Conservation (phyloP, 106 monocot species). For the Phalaenopsis equestris region DNA sequence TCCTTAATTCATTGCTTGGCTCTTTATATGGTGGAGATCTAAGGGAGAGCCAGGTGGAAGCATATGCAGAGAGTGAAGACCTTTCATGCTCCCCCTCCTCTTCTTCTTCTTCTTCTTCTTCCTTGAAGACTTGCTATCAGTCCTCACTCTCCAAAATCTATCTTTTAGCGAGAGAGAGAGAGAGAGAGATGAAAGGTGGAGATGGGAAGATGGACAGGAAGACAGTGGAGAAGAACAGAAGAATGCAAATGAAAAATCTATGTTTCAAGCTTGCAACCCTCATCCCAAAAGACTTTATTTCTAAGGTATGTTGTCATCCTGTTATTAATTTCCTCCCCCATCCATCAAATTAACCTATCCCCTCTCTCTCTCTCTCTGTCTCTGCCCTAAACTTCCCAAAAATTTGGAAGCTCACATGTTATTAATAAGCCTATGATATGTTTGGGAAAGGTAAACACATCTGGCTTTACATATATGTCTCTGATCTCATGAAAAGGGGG, state of each 20-base stretch:
- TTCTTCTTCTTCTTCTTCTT: no score
- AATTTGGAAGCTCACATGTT: background rate
- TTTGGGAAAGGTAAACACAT: no score
- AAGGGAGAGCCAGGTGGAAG: background rate
- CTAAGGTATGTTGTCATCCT: constrained; percentile 9
- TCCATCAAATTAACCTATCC: no score
- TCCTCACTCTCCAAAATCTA: background rate
- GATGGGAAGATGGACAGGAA: constrained; percentile 18
- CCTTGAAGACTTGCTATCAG: background rate
- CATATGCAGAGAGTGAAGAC: background rate
- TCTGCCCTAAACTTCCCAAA: background rate
- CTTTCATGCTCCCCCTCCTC: no score
- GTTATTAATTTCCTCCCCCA: no score
- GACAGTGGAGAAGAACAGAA: constrained; percentile 24
- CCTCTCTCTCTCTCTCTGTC: background rate
- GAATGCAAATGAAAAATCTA: constrained; percentile 22
- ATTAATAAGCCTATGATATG: no score
- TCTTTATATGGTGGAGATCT: constrained; percentile 4
- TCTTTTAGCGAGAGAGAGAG: background rate
- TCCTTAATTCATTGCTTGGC: background rate
- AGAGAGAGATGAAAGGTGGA: constrained; percentile 1
- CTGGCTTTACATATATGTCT: no score
- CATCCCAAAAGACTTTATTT: constrained; percentile 10
- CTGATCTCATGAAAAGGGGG: no score
- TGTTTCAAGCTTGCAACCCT: constrained; percentile 24